Evolutionary conservation across 73 alveolate species (phyloP).

Genomic region (Stentor roeselii): DNA sequence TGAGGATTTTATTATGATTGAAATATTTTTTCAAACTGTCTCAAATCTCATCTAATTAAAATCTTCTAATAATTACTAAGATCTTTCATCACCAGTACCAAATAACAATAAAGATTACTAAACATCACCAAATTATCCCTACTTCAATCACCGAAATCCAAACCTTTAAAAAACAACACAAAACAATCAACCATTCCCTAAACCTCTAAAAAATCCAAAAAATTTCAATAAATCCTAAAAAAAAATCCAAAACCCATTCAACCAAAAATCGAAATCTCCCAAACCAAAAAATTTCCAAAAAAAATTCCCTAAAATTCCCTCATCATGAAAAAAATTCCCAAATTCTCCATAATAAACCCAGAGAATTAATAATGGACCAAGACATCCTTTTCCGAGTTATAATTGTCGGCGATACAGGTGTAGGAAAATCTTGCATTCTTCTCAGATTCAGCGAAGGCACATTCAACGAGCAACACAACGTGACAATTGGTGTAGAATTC

Average conservation of each 20-base stretch:
- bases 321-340: neutral
- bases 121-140: no score
- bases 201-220: neutral
- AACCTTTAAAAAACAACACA: neutral
- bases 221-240: neutral
- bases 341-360: neutral
- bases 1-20: neutral
- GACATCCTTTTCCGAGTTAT: slow-evolving; percentile 47
- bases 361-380: slow-evolving; percentile 24
- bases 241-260: neutral
- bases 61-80: no score
- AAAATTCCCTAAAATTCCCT: neutral
- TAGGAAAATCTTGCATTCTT: slow-evolving; percentile 48
- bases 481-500: slow-evolving; percentile 86
- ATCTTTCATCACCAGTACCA: neutral
- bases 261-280: neutral
- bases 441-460: slow-evolving; percentile 45
- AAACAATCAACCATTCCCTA: neutral
- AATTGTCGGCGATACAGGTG: slow-evolving; percentile 55
- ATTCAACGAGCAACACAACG: slow-evolving; percentile 34
- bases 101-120: no score
- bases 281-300: neutral
- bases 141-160: no score
- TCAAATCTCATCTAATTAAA: no score
- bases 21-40: neutral